Conservation (phyloP, 805 yeast genomes). For the Candida dajiaensis region DNA sequence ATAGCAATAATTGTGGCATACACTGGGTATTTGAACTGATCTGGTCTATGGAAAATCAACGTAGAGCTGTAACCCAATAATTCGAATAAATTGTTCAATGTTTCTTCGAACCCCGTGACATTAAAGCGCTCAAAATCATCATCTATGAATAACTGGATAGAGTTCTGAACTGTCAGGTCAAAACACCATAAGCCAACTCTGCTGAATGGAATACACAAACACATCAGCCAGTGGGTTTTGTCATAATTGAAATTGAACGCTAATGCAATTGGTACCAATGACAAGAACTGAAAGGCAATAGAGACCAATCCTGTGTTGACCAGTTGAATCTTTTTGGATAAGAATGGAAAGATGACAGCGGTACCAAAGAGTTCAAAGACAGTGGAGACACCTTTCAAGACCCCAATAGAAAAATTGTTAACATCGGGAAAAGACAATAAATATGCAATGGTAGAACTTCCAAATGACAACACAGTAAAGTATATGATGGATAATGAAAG, state of each 20-base stretch:
- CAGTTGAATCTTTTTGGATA: conserved; percentile 22
- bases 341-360: conserved; percentile 26
- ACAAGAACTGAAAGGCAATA: conserved; percentile 25
- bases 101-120: conserved; percentile 30
- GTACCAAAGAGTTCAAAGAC: conserved; percentile 29
- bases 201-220: conserved; percentile 25
- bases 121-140: conserved; percentile 26
- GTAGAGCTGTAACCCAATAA: conserved; percentile 25
- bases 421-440: conserved; percentile 27
- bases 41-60: conserved; percentile 25
- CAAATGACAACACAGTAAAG: conserved; percentile 34
- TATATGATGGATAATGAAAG: conserved; percentile 26
- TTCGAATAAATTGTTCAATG: conserved; percentile 27
- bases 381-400: conserved; percentile 27
- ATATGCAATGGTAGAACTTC: conserved; percentile 31
- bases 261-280: conserved; percentile 22
- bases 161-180: conserved; percentile 30
- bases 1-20: conserved; percentile 12
- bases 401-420: conserved; percentile 26
- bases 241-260: conserved; percentile 11
- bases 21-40: conserved; percentile 25
- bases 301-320: conserved; percentile 26
- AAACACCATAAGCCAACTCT: conserved; percentile 38
- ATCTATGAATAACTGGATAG: conserved; percentile 29
- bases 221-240: conserved; percentile 17